A percentile compares a stretch with the other conserved stretches of the same genome.
Conservation (phyloP, 2,329 filamentous ascomycete genomes). For the Fusarium falciforme region DNA sequence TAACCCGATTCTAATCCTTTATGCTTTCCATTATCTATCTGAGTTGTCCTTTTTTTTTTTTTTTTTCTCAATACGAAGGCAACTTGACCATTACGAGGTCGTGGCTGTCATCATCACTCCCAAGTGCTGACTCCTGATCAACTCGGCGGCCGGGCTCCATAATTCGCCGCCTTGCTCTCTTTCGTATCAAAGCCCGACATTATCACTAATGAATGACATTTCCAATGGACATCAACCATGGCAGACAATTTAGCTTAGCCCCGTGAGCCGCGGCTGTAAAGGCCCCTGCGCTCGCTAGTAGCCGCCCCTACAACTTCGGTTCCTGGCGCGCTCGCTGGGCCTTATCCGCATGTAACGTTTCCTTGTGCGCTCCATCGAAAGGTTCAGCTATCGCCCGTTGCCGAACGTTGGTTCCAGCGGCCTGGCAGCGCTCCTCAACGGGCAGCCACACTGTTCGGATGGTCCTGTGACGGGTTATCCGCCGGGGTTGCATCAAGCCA, state of each 20-base stretch:
- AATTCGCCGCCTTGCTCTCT: slow-evolving; percentile 22
- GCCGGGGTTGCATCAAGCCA: not conserved
- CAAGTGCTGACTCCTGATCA: slow-evolving; percentile 2
- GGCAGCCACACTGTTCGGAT: not conserved
- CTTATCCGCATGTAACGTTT: slow-evolving; percentile 38
- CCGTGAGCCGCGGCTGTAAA: slow-evolving; percentile 1
- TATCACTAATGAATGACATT: slow-evolving; percentile 7
- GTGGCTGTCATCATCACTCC: not conserved
- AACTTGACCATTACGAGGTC: not conserved
- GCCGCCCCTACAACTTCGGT: not conserved
- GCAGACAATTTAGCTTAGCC: slow-evolving; percentile 17
- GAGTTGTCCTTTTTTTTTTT: not conserved
- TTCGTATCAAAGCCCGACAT: slow-evolving; percentile 18
- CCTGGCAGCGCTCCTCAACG: not conserved
- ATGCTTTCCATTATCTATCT: not conserved
- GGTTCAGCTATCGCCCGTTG: slow-evolving; percentile 1
- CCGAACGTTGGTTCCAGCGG: not conserved
- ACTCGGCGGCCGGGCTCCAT: not conserved
- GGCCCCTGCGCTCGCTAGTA: not conserved
- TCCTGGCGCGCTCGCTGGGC: not conserved
- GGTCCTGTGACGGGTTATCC: not conserved
- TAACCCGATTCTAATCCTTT: not conserved
- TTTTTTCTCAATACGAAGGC: not conserved
- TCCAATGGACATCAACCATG: slow-evolving; percentile 4
- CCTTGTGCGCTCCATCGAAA: slow-evolving; percentile 18